A percentile compares a stretch with the other conserved stretches of the same genome.
Evolutionary conservation across 2,329 filamentous ascomycete genomes (phyloP).

Genomic region (Sordariomycetes sp.): DNA sequence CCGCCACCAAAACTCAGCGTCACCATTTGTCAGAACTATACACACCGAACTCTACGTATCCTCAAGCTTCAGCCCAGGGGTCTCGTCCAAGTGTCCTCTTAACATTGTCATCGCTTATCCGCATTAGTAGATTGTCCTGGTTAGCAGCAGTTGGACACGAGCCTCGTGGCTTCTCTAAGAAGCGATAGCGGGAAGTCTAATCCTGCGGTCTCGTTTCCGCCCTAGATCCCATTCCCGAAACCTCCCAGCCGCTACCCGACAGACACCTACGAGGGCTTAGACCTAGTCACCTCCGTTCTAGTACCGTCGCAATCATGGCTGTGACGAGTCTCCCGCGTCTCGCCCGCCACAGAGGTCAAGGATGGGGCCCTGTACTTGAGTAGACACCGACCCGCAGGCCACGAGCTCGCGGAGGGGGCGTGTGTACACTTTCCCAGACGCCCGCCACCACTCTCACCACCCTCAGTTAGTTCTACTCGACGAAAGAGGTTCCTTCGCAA

Average conservation of each 20-base stretch:
- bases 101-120: neutral
- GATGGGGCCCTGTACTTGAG: neutral
- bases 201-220: too few species aligned
- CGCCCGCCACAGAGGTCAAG: neutral
- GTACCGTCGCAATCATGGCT: neutral
- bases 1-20: too few species aligned
- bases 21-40: neutral
- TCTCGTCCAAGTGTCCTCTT: neutral
- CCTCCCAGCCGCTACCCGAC: neutral
- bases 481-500: neutral
- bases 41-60: neutral
- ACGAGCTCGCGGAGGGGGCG: neutral
- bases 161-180: too few species aligned
- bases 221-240: neutral
- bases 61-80: neutral
- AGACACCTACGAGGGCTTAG: neutral
- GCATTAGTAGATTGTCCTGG: neutral
- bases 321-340: neutral
- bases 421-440: neutral
- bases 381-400: neutral
- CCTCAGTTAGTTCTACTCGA: too few species aligned
- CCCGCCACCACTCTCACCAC: neutral
- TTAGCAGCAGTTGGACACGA: too few species aligned
- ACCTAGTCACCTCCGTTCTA: neutral
- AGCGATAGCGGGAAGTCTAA: too few species aligned